phyloP scores from a whole-genome alignment of 1,284 basidiomycete species.

The Schizophyllum commune region DNA sequence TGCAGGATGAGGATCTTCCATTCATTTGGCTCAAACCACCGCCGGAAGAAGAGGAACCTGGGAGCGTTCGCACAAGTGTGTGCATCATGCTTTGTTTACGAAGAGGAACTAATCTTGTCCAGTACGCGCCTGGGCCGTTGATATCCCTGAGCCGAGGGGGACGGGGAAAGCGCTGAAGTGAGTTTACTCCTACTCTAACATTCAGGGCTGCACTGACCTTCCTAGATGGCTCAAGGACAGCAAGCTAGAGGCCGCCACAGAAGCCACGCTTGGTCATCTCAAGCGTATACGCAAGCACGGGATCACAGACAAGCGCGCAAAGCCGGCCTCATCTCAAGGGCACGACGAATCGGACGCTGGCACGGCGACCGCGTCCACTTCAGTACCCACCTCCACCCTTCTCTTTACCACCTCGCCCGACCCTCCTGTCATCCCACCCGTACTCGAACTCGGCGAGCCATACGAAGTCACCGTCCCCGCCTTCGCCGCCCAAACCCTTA shows the following conservation, averaged over 20 bases:
- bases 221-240: constrained; percentile 58
- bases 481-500: constrained; percentile 61
- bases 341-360: too few species aligned
- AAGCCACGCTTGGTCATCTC: constrained; percentile 59
- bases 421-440: constrained; percentile 29
- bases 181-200: neutral
- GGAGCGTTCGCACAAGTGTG: constrained; percentile 49
- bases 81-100: constrained; percentile 2
- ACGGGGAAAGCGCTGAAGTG: constrained; percentile 64
- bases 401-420: constrained; percentile 37
- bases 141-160: constrained; percentile 62
- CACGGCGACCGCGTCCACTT: too few species aligned
- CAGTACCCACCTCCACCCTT: constrained; percentile 34
- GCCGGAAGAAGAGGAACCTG: constrained; percentile 55
- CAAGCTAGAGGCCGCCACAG: constrained; percentile 39
- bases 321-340: too few species aligned
- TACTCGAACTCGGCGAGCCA: constrained; percentile 36
- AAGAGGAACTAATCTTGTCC: constrained; percentile 7
- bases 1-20: constrained; percentile 51
- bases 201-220: constrained; percentile 3
- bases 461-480: constrained; percentile 61
- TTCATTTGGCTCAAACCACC: constrained; percentile 52
- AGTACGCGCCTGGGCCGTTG: constrained; percentile 81
- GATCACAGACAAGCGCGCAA: too few species aligned
- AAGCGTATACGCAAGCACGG: constrained; percentile 66